phyloP scores from a whole-genome alignment of 2,329 filamentous ascomycete genomes.

The Arthrobotrys entomopaga region DNA sequence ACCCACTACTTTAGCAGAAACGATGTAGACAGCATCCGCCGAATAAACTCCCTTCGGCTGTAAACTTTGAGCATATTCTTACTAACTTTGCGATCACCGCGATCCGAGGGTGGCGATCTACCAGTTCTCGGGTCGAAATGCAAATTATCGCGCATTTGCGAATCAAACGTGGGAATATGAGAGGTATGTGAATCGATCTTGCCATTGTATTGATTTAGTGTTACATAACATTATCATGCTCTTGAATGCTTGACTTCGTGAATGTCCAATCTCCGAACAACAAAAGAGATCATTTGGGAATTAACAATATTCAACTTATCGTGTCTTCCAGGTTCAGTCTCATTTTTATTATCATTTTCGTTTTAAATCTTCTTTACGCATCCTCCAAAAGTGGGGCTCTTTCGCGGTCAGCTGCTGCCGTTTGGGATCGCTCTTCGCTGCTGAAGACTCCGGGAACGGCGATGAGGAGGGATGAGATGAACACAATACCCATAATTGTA shows the following conservation, averaged over 20 bases:
- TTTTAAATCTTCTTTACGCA: slow-evolving; percentile 8
- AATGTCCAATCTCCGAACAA: background rate
- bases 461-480: slow-evolving; percentile 74
- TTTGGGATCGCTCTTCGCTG: slow-evolving; percentile 69
- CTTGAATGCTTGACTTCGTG: no score
- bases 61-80: no score
- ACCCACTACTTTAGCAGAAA: no score
- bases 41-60: no score
- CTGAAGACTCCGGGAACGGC: slow-evolving; percentile 72
- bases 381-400: slow-evolving; percentile 58
- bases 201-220: background rate
- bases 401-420: slow-evolving; percentile 57
- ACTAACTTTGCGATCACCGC: no score
- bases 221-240: background rate
- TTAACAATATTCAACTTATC: background rate
- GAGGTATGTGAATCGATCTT: no score
- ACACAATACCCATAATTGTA: slow-evolving; percentile 78
- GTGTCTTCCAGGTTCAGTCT: background rate
- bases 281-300: background rate
- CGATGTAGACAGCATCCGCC: no score
- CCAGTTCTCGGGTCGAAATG: no score
- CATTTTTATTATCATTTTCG: background rate
- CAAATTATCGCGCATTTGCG: no score
- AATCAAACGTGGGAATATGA: no score
- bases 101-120: no score